A percentile compares a stretch with the other conserved stretches of the same genome.
These are phyloP conservation scores for Pinguiococcus pyrenoidosus DNA, from an alignment of 108 stramenopile genomes.

Conservation along the genomic window DNA sequence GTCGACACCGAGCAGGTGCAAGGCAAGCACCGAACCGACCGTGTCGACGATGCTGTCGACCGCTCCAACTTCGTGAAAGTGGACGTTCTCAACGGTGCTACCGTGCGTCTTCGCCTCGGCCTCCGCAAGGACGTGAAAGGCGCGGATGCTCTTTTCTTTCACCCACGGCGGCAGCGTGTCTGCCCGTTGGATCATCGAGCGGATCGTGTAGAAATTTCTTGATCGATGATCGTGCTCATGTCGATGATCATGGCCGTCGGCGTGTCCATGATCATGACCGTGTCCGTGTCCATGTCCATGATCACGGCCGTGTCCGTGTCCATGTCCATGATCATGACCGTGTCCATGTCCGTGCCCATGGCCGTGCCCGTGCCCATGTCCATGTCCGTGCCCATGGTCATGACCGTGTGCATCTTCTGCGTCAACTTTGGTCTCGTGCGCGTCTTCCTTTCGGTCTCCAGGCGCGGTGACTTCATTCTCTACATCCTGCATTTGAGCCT, in stretches of 20 bases:
- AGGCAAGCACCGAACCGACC: conserved; percentile 63
- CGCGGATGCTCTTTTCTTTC: conserved; percentile 42
- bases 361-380: background rate
- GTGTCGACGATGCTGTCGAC: conserved; percentile 81
- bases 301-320: conserved; percentile 15
- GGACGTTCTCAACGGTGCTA: conserved; percentile 50
- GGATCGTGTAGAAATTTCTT: conserved; percentile 62
- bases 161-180: conserved; percentile 54
- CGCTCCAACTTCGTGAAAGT: conserved; percentile 87
- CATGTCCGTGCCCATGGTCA: conserved; percentile 18
- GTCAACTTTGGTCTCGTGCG: too few relatives aligned
- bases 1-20: conserved; percentile 53
- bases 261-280: background rate
- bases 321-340: background rate
- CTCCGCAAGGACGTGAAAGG: conserved; percentile 64
- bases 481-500: too few relatives aligned
- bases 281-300: conserved; percentile 9
- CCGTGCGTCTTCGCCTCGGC: conserved; percentile 77
- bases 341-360: background rate
- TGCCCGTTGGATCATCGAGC: conserved; percentile 45
- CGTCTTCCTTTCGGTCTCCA: too few relatives aligned
- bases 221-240: conserved; percentile 52
- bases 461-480: too few relatives aligned
- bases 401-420: conserved; percentile 20
- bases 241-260: conserved; percentile 19